Evolutionary conservation across 495 filamentous ascomycete species (phyloP).

Genomic region (Penicillium alfredii): DNA sequence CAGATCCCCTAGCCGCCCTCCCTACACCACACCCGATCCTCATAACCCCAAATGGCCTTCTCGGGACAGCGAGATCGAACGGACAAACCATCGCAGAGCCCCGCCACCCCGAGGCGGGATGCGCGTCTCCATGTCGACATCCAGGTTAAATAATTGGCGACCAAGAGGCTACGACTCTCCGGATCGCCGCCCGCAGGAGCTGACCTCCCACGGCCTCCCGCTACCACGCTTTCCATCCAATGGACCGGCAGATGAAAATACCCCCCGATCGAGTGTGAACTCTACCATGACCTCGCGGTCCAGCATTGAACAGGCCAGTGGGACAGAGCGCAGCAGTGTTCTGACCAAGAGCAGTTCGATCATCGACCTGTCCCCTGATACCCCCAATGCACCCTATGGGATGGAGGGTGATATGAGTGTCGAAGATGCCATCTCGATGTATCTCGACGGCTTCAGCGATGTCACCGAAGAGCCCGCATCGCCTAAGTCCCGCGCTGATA

Average conservation of each 20-base stretch:
- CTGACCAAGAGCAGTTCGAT: constrained; percentile 73
- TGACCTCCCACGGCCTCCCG: constrained; percentile 18
- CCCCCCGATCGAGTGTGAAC: constrained; percentile 64
- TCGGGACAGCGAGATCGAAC: constrained; percentile 24
- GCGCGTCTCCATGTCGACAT: constrained; percentile 41
- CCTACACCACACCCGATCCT: constrained; percentile 16
- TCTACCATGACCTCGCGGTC: constrained; percentile 65
- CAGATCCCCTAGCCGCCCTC: constrained; percentile 17
- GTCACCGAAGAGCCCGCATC: constrained; percentile 40
- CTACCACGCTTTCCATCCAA: constrained; percentile 31
- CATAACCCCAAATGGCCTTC: constrained; percentile 13
- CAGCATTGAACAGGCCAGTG: constrained; percentile 59
- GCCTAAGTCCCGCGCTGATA: constrained; percentile 25
- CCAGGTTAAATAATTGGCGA: constrained; percentile 25
- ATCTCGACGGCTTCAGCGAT: constrained; percentile 74
- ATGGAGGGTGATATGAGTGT: constrained; percentile 73
- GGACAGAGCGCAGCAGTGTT: constrained; percentile 77
- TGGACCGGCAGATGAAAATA: constrained; percentile 41
- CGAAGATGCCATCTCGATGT: constrained; percentile 92
- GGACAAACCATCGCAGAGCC: constrained; percentile 22
- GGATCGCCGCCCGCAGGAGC: constrained; percentile 23
- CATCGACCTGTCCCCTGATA: constrained; percentile 57
- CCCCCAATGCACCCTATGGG: constrained; percentile 46
- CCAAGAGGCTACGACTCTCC: constrained; percentile 25
- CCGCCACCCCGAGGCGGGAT: constrained; percentile 25